These are phyloP conservation scores for Papiliotrema flavescens DNA, from an alignment of 1,284 basidiomycete genomes.

Conservation along the genomic window DNA sequence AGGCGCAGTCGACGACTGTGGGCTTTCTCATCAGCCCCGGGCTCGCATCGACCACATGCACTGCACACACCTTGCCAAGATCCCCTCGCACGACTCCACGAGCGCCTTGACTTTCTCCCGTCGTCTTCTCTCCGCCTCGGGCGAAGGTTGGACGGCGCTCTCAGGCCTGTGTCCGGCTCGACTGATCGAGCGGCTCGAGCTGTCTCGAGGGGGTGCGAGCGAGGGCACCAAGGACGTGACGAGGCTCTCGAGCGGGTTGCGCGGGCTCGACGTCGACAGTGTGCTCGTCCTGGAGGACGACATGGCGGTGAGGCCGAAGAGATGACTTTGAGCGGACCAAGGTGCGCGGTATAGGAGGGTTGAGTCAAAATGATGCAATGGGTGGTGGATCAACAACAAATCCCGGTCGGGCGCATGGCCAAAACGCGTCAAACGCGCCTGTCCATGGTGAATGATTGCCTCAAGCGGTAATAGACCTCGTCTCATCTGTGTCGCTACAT, in stretches of 20 bases:
- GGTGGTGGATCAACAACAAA: background rate
- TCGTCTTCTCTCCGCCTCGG: conserved; percentile 20
- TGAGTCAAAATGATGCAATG: background rate
- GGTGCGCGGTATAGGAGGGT: background rate
- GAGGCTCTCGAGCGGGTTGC: conserved; percentile 7
- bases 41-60: too few relatives aligned
- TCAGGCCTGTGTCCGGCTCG: conserved; percentile 1
- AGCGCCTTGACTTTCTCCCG: conserved; percentile 38
- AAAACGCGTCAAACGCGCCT: too few relatives aligned
- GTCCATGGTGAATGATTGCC: too few relatives aligned
- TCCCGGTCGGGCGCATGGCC: too few relatives aligned
- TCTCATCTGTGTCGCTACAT: too few relatives aligned
- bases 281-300: background rate
- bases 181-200: background rate
- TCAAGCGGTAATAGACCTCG: too few relatives aligned
- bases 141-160: background rate
- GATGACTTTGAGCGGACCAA: too few relatives aligned
- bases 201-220: conserved; percentile 1
- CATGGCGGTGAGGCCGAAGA: too few relatives aligned
- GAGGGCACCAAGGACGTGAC: conserved; percentile 3
- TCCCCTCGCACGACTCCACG: conserved; percentile 36
- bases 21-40: conserved; percentile 2
- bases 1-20: conserved; percentile 19
- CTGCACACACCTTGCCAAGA: conserved; percentile 33
- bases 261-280: background rate